Base-by-base conservation (phyloP, 2,329 filamentous ascomycete genomes). In the Cladophialophora bantiana region DNA sequence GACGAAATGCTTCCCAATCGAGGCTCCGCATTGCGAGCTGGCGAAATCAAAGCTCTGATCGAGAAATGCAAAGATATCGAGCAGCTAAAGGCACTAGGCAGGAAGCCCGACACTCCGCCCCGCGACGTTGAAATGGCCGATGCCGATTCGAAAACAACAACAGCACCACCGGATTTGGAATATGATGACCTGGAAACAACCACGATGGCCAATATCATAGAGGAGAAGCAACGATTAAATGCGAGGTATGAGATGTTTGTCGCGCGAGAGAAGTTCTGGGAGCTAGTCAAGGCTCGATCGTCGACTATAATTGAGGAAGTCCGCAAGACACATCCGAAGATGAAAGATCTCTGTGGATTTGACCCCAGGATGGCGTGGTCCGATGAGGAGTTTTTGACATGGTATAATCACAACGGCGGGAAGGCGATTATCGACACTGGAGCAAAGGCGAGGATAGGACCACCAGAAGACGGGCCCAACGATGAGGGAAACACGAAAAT, bases 291-390 rank as follows among this genome's bases (percentile, higher is more conserved):
- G 20, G 77, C 79, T 31, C 75, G 81, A 38, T 77, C 78, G 12
- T 81, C 80, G 67, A 75, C 65, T 40, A 74, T 83, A 3, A 74
- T 82, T 2, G 82, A 83, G 52, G 77, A 77, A 34, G 65, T 83
- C 48, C 82, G 81, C 68, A 78, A 80, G 60, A 74, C 74, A 18
- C 80, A 82, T 42, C 79, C 81, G 2, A 82, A 82, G 67, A 77
- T 77, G 32, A 83, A 83, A 67, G 81, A 82, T 69, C 78, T 83
- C 52, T 84, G 82, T 67, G 82, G 82, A 1, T 83, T 81, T 67
- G 82, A 84, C 68, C 73, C 76, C 12, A 76, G 82, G 20, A 74
- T 83, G 32, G 76, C 80, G 0, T 83, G 82, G 81, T 79, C 78
- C 2, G 82, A 83, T 62, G 79, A 81, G 56, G 81, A 83, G 68